Percentiles rank a stretch among this genome's conserved stretches.
phyloP scores from a whole-genome alignment of 208 protist species.

The Crithidia acanthocephali region DNA sequence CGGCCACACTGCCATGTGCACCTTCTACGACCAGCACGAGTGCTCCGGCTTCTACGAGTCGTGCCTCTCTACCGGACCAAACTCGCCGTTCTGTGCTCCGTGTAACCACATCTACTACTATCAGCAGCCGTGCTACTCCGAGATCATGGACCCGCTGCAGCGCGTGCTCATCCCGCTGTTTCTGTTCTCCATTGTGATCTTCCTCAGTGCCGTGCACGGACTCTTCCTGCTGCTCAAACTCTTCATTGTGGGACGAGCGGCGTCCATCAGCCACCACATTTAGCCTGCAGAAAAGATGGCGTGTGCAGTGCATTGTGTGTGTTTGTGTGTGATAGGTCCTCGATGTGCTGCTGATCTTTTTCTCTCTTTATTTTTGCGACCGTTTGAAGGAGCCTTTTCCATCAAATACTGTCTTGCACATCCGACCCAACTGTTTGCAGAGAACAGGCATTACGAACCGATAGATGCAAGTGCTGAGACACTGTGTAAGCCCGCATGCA shows the following conservation, averaged over 20 bases:
- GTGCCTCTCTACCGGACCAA: not conserved
- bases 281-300: too few species aligned
- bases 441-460: too few species aligned
- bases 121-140: conserved; percentile 6
- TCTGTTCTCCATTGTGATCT: conserved; percentile 11
- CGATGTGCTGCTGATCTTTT: too few species aligned
- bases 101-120: not conserved
- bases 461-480: too few species aligned
- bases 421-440: too few species aligned
- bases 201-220: conserved; percentile 2
- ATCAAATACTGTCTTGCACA: too few species aligned
- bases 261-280: not conserved
- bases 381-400: too few species aligned
- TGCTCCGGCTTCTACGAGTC: conserved; percentile 7
- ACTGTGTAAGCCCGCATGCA: too few species aligned
- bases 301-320: too few species aligned
- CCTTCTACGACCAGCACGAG: conserved; percentile 17
- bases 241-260: not conserved
- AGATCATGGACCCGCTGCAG: not conserved
- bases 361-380: too few species aligned
- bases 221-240: conserved; percentile 11
- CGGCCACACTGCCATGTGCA: not conserved
- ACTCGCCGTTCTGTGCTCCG: conserved; percentile 1
- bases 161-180: conserved; percentile 3
- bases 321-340: too few species aligned